Evolutionary conservation across 2,329 filamentous ascomycete species (phyloP).

Genomic region (Fusarium tjaetaba): DNA sequence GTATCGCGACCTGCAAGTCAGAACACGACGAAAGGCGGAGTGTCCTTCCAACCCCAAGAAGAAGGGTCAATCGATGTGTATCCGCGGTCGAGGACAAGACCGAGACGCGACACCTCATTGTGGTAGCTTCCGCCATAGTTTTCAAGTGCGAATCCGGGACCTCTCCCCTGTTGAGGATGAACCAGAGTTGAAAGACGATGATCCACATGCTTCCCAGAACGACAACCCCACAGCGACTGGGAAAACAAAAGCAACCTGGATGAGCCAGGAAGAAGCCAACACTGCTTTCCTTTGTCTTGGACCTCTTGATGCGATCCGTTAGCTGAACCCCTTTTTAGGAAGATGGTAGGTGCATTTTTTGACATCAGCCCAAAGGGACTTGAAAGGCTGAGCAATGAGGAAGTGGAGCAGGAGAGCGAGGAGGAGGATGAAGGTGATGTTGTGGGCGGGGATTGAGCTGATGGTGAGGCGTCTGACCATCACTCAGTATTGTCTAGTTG

Average conservation of each 20-base stretch:
- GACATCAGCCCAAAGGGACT: too few species aligned
- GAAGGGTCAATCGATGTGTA: not conserved
- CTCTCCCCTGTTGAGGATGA: not conserved
- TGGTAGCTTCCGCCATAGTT: not conserved
- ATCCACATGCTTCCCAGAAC: not conserved
- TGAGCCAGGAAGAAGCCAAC: not conserved
- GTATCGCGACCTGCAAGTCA: not conserved
- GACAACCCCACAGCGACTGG: rapidly evolving
- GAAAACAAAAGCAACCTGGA: not conserved
- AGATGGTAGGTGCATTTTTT: too few species aligned
- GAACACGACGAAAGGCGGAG: not conserved
- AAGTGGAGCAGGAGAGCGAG: too few species aligned
- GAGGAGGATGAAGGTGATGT: too few species aligned
- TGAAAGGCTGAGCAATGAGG: too few species aligned
- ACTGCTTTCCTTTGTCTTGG: not conserved
- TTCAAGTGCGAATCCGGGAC: not conserved
- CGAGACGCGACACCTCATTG: rapidly evolving
- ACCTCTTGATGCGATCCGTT: not conserved
- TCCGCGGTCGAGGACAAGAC: not conserved
- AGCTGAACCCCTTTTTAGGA: too few species aligned
- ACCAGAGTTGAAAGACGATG: not conserved
- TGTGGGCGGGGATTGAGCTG: too few species aligned
- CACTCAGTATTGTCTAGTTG: too few species aligned
- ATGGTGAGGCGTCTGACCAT: too few species aligned
- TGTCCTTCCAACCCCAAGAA: too few species aligned